Conservation (phyloP, 768 basidiomycete genomes). For the Myochromella boudieri region DNA sequence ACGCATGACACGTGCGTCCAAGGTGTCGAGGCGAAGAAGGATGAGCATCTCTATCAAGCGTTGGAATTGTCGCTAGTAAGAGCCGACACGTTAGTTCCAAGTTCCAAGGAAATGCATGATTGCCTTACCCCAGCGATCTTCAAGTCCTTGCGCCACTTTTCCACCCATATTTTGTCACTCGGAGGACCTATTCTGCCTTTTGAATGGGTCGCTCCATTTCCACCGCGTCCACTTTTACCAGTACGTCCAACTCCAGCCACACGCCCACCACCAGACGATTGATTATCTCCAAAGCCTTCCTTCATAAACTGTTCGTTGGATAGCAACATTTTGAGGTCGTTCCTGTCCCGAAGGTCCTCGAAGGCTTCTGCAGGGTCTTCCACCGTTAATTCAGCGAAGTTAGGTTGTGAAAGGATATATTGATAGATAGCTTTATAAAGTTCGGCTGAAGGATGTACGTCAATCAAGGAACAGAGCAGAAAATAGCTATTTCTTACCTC, state of each 20-base stretch:
- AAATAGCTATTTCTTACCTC: conserved; percentile 57
- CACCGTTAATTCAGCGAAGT: conserved; percentile 89
- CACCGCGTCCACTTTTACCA: conserved; percentile 37
- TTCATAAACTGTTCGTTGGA: conserved; percentile 61
- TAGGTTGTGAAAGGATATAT: conserved; percentile 61
- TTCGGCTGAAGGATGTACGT: conserved; percentile 51
- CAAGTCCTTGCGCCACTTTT: conserved; percentile 76
- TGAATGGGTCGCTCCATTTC: conserved; percentile 12
- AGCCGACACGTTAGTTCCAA: conserved; percentile 8
- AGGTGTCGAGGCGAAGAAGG: conserved; percentile 64
- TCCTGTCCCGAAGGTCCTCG: conserved; percentile 92
- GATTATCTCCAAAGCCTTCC: conserved; percentile 60
- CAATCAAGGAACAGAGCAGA: neutral
- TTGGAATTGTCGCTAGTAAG: conserved; percentile 83
- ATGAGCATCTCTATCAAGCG: conserved; percentile 91
- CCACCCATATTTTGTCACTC: conserved; percentile 71
- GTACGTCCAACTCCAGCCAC: conserved; percentile 45
- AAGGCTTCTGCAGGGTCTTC: conserved; percentile 99
- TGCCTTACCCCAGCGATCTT: conserved; percentile 84
- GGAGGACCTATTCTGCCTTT: conserved; percentile 78
- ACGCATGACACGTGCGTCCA: conserved; percentile 51
- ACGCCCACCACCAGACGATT: conserved; percentile 48
- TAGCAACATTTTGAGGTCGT: conserved; percentile 82
- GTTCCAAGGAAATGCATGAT: neutral
- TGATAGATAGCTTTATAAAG: conserved; percentile 87